These are phyloP conservation scores for Camellia oleifera DNA, from an alignment of 179 eudicot genomes.

Conservation along the genomic window DNA sequence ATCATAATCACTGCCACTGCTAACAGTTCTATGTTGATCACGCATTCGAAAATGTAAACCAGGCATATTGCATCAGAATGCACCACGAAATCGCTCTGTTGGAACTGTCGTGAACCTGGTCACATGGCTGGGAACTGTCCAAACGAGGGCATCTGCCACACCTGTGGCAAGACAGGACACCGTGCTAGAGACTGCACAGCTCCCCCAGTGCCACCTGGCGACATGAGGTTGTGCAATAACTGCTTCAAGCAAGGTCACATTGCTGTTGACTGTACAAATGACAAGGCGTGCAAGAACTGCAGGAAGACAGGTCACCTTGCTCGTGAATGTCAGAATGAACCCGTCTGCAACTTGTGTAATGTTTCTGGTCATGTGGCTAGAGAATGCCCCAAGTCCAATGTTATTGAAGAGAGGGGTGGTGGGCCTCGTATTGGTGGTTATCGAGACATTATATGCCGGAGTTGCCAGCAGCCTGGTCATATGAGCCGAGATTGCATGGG, in stretches of 20 bases:
- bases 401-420: constrained; percentile 53
- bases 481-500: constrained; percentile 89
- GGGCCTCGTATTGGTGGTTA: constrained; percentile 48
- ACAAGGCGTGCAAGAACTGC: constrained; percentile 98
- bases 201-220: constrained; percentile 84
- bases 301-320: constrained; percentile 96
- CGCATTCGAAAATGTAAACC: constrained; percentile 20
- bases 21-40: constrained; percentile 1
- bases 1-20: not conserved
- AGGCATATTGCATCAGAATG: constrained; percentile 99
- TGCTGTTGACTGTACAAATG: constrained; percentile 87
- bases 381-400: constrained; percentile 66
- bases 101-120: constrained; percentile 97
- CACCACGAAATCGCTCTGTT: constrained; percentile 82
- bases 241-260: constrained; percentile 96
- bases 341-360: constrained; percentile 90
- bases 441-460: constrained; percentile 78
- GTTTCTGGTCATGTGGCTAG: constrained; percentile 84
- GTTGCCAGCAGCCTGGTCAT: constrained; percentile 88
- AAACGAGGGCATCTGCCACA: constrained; percentile 95
- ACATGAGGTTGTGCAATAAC: constrained; percentile 87
- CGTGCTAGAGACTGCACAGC: constrained; percentile 86
- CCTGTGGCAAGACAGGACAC: constrained; percentile 97
- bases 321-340: constrained; percentile 80
- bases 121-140: constrained; percentile 93